Conservation (phyloP, 1,139 yeast species). For the Arxiozyma slooffiae region DNA sequence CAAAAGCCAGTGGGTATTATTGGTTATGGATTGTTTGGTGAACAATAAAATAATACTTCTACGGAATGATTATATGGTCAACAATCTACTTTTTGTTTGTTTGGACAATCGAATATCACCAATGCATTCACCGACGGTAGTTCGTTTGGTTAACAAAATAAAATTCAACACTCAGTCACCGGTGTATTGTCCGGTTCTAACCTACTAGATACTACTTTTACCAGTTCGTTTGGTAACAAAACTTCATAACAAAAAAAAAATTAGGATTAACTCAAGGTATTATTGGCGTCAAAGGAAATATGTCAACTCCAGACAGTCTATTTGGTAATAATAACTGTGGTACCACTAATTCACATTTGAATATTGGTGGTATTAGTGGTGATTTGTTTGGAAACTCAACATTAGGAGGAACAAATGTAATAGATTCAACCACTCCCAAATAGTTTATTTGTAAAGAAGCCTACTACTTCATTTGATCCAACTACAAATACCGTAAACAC, state of each 20-base stretch:
- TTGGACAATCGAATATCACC: slow-evolving; percentile 18
- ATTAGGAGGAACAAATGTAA: background rate
- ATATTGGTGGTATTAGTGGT: slow-evolving; percentile 2
- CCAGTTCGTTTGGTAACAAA: slow-evolving; percentile 25
- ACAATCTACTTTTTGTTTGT: slow-evolving; percentile 14
- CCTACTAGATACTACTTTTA: slow-evolving; percentile 4
- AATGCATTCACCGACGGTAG: slow-evolving; percentile 17
- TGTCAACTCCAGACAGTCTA: slow-evolving; percentile 18
- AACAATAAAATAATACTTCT: slow-evolving; percentile 8
- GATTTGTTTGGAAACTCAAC: slow-evolving; percentile 1
- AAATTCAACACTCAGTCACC: slow-evolving; percentile 6
- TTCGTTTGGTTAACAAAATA: slow-evolving; percentile 22
- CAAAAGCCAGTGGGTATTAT: slow-evolving; percentile 8
- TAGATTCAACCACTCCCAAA: background rate
- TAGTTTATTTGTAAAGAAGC: slow-evolving; percentile 7
- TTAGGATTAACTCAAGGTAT: slow-evolving; percentile 24
- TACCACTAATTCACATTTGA: slow-evolving; percentile 6
- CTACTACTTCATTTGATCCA: slow-evolving; percentile 2
- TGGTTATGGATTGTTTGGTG: slow-evolving; percentile 25
- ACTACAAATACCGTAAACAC: background rate
- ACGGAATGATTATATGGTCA: no score
- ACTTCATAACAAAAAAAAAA: background rate
- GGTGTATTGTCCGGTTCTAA: slow-evolving; percentile 19
- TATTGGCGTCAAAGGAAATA: slow-evolving; percentile 28
- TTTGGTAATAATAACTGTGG: slow-evolving; percentile 25